Base-by-base conservation (phyloP, 306 rosid species). In the Vicia faba region DNA sequence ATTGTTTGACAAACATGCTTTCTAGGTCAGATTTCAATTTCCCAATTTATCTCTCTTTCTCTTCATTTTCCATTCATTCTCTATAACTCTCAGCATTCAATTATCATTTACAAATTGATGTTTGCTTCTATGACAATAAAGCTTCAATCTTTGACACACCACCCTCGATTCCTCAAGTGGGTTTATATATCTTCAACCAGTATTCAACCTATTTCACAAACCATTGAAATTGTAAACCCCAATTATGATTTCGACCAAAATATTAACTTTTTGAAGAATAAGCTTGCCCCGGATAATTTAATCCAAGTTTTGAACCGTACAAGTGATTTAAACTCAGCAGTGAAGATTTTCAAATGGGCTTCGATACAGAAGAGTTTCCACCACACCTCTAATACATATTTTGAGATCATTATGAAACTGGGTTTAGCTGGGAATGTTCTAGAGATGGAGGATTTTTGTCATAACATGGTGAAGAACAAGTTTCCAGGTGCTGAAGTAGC, bases 281-380 rank as follows among this genome's bases (percentile, higher is more conserved):
- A 79, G 75, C 89, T 85, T 81, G 81, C 49, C 38, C 87, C 89
- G 7, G 86, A 84, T 38, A 84, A 69, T 73, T 80, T 86, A 50
- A 78, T 79, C 71, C 76, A 78, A 61, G 82, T 85, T 68, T 74
- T 88, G 84, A 82, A 89, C 26, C 59, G 51, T 18, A 86, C 88
- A 7, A 68, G 68, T 45, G 92, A 84, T 74, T 76, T 88, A 84
- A 78, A 54, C 78, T 78, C 88, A 14, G 89, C 89, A 36, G 70
- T 86, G 70, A 85, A 77, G 86, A 75, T 84, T 35, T 93, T 88
- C 82, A 88, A 86, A 75, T 86, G 96, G 92, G 87, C 91, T 64
- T 81, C 91, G n/a, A 75, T 68, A 14, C 93, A 88, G 62, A 93
- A 76, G 60, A 68, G 87, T 69, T 86, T 89, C 65, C 56, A 23